Evolutionary conservation across 306 rosid species (phyloP).

Genomic region (Citrullus amarus): DNA sequence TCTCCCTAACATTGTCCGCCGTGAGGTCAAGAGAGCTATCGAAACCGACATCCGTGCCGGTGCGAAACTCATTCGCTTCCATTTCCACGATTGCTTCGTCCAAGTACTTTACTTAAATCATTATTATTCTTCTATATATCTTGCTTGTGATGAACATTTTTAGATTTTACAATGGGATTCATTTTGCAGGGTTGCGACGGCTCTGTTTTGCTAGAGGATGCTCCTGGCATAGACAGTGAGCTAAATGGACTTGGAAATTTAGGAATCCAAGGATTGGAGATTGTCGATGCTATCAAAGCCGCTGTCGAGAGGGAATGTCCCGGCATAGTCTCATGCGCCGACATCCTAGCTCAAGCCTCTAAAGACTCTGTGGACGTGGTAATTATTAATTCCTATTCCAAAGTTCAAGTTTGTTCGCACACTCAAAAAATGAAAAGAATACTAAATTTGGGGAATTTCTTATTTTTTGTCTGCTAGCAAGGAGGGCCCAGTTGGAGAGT

Average conservation of each 20-base stretch:
- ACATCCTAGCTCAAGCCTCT: conserved; percentile 59
- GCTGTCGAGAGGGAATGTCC: conserved; percentile 50
- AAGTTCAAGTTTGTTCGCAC: neutral
- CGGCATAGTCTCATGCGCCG: conserved; percentile 61
- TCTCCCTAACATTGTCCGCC: neutral
- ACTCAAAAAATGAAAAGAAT: too few relatives aligned
- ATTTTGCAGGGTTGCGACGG: conserved; percentile 58
- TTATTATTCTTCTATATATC: neutral
- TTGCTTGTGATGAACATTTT: neutral
- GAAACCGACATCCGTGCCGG: neutral
- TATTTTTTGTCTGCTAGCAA: conserved; percentile 19
- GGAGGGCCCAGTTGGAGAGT: conserved; percentile 69
- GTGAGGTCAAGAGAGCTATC: neutral
- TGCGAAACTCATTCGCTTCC: neutral
- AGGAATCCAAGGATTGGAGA: conserved; percentile 34
- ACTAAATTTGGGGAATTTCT: too few relatives aligned
- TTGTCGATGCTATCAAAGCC: conserved; percentile 54
- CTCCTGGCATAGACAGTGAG: conserved; percentile 47
- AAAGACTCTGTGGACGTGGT: conserved; percentile 57
- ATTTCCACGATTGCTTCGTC: conserved; percentile 1
- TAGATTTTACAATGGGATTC: neutral
- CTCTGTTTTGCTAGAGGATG: conserved; percentile 46
- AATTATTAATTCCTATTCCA: neutral
- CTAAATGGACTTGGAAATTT: conserved; percentile 43
- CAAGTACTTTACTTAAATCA: neutral